Evolutionary conservation across 441 rosid species (phyloP), one percentile per base, ranked within the genome.

Genomic region (Corymbia calophylla): DNA sequence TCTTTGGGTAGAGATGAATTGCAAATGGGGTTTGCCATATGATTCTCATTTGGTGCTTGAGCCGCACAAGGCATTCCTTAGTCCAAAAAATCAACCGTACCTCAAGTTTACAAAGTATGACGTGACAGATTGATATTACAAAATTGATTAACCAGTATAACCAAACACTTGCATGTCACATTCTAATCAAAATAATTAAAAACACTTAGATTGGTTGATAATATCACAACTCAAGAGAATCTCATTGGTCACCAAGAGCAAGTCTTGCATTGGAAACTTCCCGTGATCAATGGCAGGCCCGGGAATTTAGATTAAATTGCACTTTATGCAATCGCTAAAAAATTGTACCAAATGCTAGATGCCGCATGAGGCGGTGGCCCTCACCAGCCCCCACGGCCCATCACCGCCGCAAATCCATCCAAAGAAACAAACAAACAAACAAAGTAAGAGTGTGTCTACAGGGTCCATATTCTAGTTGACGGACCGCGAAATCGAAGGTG

Each of bases 111-210:
- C 4, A 1, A 2, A 64, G 19, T 31, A 4, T 0, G 2, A 4
- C 5, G 5, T 15, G 16, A 64, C 6, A 1, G 7, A n/a, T 2
- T 1, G 35, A 64, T n/a, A 2, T 64, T 10, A 8, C 1, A 8
- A 0, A 0, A 16, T n/a, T 3, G 1, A 31, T 16, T 31, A 31
- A 10, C 23, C 39, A 5, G 5, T 35, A 35, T 35, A 70, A 32
- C 5, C 48, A 25, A 70, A 13, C 21, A 35, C 27, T 9, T 10
- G 25, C 49, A 3, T 1, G 8, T 35, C 15, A 1, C 15, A 6
- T 44, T 70, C 25, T 3, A 19, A 35, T 39, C 16, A 0, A 73
- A 73, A 35, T 73, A 11, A 10, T 39, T 44, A 68, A 68, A 4
- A 68, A 68, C 12, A 1, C 19, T 32, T 3, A 18, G 2, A 10